Conservation (phyloP, 1,284 basidiomycete genomes). For the Cryptococcus sp. region DNA sequence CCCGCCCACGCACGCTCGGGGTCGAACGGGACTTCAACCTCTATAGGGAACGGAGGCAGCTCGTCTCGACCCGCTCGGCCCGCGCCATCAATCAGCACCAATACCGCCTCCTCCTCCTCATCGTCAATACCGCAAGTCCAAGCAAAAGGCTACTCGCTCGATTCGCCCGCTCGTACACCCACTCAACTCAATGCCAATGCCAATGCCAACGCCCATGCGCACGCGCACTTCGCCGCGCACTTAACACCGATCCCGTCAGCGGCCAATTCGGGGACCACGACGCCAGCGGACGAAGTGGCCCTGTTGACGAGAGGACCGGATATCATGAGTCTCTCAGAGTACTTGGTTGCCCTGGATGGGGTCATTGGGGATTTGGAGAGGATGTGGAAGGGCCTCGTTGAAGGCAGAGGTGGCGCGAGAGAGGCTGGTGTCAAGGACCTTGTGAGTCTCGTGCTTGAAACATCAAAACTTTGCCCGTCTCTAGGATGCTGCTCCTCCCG, state of each 20-base stretch:
- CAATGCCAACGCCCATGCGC: not conserved
- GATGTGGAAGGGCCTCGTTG: constrained; percentile 45
- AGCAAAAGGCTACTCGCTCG: constrained; percentile 31
- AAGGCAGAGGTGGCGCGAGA: constrained; percentile 45
- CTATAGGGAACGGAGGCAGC: not conserved
- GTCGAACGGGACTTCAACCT: too few relatives aligned
- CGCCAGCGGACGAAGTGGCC: constrained; percentile 41
- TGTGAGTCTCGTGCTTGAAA: constrained; percentile 24
- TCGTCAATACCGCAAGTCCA: constrained; percentile 5
- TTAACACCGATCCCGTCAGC: constrained; percentile 30
- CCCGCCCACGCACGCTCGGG: not conserved
- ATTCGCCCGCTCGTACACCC: constrained; percentile 12
- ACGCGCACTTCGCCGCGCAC: not conserved
- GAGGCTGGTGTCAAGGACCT: constrained; percentile 49
- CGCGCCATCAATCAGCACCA: constrained; percentile 4
- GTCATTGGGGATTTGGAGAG: constrained; percentile 49
- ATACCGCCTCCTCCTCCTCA: constrained; percentile 8
- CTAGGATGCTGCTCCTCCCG: not conserved
- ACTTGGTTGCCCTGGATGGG: constrained; percentile 44
- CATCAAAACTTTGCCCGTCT: not conserved
- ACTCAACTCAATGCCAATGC: not conserved
- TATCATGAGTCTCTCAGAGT: constrained; percentile 45
- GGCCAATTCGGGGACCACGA: constrained; percentile 20
- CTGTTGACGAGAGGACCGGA: constrained; percentile 43
- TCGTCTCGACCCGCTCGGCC: constrained; percentile 2